Evolutionary conservation across 345 rosid species (phyloP), one percentile per base, ranked within the genome.

Genomic region (Ceriops tagal): DNA sequence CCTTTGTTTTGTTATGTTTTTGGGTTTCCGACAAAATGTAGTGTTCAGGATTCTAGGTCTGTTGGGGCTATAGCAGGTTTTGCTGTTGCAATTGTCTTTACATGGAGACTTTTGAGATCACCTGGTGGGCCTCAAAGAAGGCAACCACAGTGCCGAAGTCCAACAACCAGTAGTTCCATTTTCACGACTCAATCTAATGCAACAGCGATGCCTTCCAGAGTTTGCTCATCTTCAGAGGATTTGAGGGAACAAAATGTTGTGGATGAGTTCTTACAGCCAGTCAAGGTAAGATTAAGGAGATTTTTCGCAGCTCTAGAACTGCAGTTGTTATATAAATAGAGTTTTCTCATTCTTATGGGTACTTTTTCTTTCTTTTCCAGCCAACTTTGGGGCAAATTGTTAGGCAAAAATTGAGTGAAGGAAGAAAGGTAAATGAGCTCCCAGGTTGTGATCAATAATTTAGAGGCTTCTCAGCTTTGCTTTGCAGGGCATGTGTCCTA

Each of bases 21-120:
- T 34, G 5, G 1, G 8, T 34, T 34, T 34, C 37, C 37, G 8
- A 13, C 19, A 3, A 18, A 13, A 43, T 43, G 49, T 43, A 13
- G 49, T 18, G 49, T 43, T 43, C 49, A 96, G 99, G 97, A 92
- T 84, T 81, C 95, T 34, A 73, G 91, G 61, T 92, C 99, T 9
- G 84, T 88, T 68, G 98, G 98, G 64, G 98, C 99, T 15, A 83
- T 92, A 64, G 99, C 93, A 16, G 98, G 99, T 47, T 87, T 96
- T 78, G 96, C 99, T 65, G 86, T 96, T 51, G 98, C 98, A 4
- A 77, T 96, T 65, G 86, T 90, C 34, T 92, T 92, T 69, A 85
- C 92, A 2, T 92, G 92, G 92, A 87, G 90, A 69, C 77, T 90
- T 53, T 68, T 88, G 56, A 87, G 99, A 75, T 75, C 96, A 30